A percentile compares a stretch with the other conserved stretches of the same genome.
phyloP scores from a whole-genome alignment of 208 protist genomes.

The Novymonas esmeraldas region DNA sequence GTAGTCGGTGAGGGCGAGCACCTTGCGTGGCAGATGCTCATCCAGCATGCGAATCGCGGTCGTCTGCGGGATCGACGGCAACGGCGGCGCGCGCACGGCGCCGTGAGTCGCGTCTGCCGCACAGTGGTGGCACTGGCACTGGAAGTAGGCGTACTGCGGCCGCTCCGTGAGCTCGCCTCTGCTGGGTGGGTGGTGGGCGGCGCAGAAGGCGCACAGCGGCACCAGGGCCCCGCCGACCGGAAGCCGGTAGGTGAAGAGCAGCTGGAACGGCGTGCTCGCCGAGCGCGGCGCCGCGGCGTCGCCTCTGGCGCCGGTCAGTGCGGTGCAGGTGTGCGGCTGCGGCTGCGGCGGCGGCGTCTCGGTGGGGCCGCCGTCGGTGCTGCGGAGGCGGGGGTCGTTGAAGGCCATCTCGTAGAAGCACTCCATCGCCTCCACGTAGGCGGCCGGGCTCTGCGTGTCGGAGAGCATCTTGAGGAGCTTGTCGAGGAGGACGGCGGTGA shows the following conservation, averaged over 20 bases:
- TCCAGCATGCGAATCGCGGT: constrained; percentile 40
- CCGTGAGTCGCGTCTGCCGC: constrained; percentile 1
- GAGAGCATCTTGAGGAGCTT: constrained; percentile 42
- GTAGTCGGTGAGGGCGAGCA: constrained; percentile 20
- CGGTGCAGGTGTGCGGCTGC: constrained; percentile 15
- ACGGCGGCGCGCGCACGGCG: constrained; percentile 6
- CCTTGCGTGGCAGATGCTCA: constrained; percentile 25
- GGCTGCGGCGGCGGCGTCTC: constrained; percentile 10
- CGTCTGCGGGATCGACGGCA: constrained; percentile 44
- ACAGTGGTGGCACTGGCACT: constrained; percentile 56
- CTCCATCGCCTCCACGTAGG: constrained; percentile 57
- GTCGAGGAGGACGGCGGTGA: constrained; percentile 42
- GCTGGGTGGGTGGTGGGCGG: constrained; percentile 47
- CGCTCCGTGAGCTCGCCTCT: constrained; percentile 22
- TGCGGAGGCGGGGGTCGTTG: constrained; percentile 49
- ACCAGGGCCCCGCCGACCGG: constrained; percentile 24
- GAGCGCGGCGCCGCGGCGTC: neutral
- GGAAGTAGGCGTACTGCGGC: constrained; percentile 64
- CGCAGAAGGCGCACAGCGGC: constrained; percentile 61
- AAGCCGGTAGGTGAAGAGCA: constrained; percentile 49
- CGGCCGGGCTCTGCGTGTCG: constrained; percentile 43
- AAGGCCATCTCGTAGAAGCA: constrained; percentile 73
- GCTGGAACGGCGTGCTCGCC: constrained; percentile 47
- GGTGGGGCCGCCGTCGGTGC: neutral
- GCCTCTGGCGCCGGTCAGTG: neutral